Base-by-base conservation (phyloP, 2,329 filamentous ascomycete species). In the Verticillium isaacii region DNA sequence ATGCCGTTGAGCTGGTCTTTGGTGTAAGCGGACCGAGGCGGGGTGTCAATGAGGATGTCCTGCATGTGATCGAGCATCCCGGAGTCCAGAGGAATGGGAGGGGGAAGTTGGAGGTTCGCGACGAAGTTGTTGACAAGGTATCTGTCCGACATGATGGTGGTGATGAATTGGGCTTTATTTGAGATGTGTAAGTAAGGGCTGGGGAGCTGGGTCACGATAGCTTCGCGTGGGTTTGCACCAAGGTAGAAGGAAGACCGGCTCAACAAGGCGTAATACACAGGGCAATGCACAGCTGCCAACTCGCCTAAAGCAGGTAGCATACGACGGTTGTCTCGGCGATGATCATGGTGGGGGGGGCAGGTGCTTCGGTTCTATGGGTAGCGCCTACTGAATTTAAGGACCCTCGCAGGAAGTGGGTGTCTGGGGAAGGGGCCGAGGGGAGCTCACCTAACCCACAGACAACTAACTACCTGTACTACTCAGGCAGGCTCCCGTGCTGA, bases 1-100 rank as follows among this genome's bases (percentile, higher is more conserved):
- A 87, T 68, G 0, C 84, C 84, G n/a, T 77, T 74, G 14, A 80
- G 70, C 15, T 72, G 64, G 12, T 69, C 68, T 14, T 68, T 68
- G 7, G 69, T 62, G 60, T 80, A 79, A 3, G 67, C 63, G 15
- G 70, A 64, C 23, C 71, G 71, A 0, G 78, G 78, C 2, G 77
- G 77, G 19, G 71, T 72, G 56, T 67, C 69, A 58, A 67, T 65
- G 56, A 80, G 64, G 45, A 79, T 71, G 25, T 75, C 70, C 36
- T 77, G 72, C 23, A 80, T 69, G 1, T 75, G 71, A 23, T 70
- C 68, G 19, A 62, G 66, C 52, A 79, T 69, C 19, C 76, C 68
- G 25, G 66, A 63, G 2, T 64, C 63, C 1, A 67, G 67, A 14
- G 65, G 63, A 11, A 29, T 58, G 23, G 29, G 56, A 25, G 17